Evolutionary conservation across 495 filamentous ascomycete genomes (phyloP).

Genomic region (Lophium mytilinum): DNA sequence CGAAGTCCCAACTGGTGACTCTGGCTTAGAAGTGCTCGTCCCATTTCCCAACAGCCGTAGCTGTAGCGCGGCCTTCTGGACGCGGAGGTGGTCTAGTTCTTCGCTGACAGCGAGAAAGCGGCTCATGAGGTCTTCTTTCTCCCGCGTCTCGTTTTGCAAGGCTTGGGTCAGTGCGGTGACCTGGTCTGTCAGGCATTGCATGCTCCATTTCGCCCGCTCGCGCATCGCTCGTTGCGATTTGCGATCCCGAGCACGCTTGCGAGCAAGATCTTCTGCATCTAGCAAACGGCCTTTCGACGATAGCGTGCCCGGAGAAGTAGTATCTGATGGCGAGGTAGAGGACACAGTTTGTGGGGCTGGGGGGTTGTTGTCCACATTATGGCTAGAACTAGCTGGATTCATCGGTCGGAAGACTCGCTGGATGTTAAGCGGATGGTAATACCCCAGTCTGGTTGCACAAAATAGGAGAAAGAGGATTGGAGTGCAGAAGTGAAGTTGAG

Average conservation of each 20-base stretch:
- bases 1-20: background rate
- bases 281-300: background rate
- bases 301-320: conserved; percentile 2
- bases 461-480: too few relatives aligned
- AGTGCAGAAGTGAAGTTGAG: too few relatives aligned
- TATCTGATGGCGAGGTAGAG: conserved; percentile 6
- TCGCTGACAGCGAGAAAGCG: conserved; percentile 10
- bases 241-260: conserved; percentile 5
- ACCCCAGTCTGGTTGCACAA: too few relatives aligned
- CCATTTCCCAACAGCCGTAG: conserved; percentile 5
- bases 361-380: background rate
- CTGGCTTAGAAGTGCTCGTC: background rate
- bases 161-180: conserved; percentile 7
- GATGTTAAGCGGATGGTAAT: too few relatives aligned
- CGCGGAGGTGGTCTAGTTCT: conserved; percentile 10
- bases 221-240: conserved; percentile 12
- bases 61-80: conserved; percentile 14
- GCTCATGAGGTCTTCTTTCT: conserved; percentile 10
- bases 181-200: conserved; percentile 5
- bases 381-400: too few relatives aligned
- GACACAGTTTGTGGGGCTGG: background rate
- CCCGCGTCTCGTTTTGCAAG: conserved; percentile 1
- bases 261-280: conserved; percentile 4
- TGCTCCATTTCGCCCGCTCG: conserved; percentile 10
- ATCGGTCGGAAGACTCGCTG: too few relatives aligned